Evolutionary conservation across 202 grass and related monocot genomes (phyloP), one percentile per base, ranked within the genome.

Genomic region (Zizania palustris): DNA sequence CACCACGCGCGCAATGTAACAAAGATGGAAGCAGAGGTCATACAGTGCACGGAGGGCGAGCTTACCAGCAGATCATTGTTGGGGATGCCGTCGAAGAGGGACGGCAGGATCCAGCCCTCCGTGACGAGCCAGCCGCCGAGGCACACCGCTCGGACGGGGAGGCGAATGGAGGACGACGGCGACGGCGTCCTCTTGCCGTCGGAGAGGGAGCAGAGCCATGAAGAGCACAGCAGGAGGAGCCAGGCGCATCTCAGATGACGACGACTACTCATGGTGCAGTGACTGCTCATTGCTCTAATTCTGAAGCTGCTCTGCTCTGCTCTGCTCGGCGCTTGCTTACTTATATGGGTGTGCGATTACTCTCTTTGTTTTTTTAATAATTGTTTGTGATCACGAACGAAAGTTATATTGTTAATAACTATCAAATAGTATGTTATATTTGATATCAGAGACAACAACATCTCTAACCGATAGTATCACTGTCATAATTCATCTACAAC

Each of bases 91-190:
- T 83, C 88, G 43, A 97, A 97, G 84, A 97, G 90, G 28, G 93
- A 81, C 0, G 93, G 93, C 6, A 78, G n/a, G 41, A 97, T 96
- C 92, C 92, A 96, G 38, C 92, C 92, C 70, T 96, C 88, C 0
- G 88, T 91, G 20, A 96, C 92, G 2, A 96, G 88, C 92, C 92
- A 96, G 28, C 92, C 88, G 20, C 92, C 92, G 3, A 96, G 88
- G 63, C 88, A 89, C 62, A 90, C 92, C 3, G 92, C 86, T 5
- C 88, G 86, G 7, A 96, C 44, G 3, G 75, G 66, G 36, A 87
- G 74, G 51, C 15, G n/a, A 1, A 5, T 3, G 50, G 33, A 48
- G 12, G 72, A 14, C 0, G 38, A 38, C 14, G 65, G 2, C 4
- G 60, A 6, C 65, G 16, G 33, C 46, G 7, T 8, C 33, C 60